phyloP scores from a whole-genome alignment of 2,329 filamentous ascomycete species.

The Penicillium brevicompactum region DNA sequence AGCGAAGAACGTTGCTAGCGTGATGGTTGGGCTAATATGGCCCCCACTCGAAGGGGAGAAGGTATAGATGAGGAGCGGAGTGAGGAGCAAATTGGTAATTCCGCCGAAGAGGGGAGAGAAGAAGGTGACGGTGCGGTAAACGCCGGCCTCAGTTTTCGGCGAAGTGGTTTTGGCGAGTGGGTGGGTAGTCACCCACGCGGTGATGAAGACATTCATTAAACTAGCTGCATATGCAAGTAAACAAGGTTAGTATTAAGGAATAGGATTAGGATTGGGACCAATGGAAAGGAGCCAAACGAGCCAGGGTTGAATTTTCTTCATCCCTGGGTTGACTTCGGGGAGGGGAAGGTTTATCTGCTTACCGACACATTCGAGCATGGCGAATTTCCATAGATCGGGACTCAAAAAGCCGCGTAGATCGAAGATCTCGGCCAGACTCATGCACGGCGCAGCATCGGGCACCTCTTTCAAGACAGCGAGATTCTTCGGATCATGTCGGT shows the following conservation, averaged over 20 bases:
- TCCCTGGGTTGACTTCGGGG: neutral
- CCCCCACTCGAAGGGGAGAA: slow-evolving; percentile 53
- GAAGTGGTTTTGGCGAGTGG: slow-evolving; percentile 13
- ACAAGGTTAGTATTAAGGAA: neutral
- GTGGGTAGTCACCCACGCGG: slow-evolving; percentile 25
- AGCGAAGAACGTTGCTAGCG: slow-evolving; percentile 55
- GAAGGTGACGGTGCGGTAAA: slow-evolving; percentile 32
- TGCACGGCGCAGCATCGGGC: slow-evolving; percentile 47
- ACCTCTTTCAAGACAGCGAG: slow-evolving; percentile 31
- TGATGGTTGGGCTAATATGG: slow-evolving; percentile 58
- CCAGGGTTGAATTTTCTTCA: neutral
- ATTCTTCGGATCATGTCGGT: slow-evolving; percentile 34
- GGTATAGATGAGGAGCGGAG: slow-evolving; percentile 54
- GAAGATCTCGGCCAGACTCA: slow-evolving; percentile 40
- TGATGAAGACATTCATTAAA: slow-evolving; percentile 32
- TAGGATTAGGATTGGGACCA: neutral
- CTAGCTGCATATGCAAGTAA: slow-evolving; percentile 16
- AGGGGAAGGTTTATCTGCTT: neutral
- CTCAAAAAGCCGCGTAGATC: slow-evolving; percentile 38
- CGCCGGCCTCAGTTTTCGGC: slow-evolving; percentile 22
- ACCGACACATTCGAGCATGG: slow-evolving; percentile 45
- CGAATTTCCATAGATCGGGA: slow-evolving; percentile 44
- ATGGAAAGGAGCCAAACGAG: neutral
- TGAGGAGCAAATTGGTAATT: slow-evolving; percentile 44
- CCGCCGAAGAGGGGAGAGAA: slow-evolving; percentile 38